phyloP scores from a whole-genome alignment of 1,139 yeast genomes.

The Geotrichum candidum region DNA sequence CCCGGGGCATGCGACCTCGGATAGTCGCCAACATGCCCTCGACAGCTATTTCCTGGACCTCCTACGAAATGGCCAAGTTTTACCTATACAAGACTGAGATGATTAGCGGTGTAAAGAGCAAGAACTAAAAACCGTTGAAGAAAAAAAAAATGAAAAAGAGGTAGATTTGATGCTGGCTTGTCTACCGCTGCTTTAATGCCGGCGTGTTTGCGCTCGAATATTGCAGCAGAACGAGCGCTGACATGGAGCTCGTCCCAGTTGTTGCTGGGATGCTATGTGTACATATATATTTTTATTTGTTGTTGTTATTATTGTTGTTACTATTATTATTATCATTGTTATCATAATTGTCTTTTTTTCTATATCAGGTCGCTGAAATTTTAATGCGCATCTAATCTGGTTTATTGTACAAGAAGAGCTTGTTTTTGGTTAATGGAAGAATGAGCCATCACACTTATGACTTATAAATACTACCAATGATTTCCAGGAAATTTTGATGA shows the following conservation, averaged over 20 bases:
- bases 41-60: constrained; percentile 97
- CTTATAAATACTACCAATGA: no score
- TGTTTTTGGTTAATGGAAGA: no score
- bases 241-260: not conserved
- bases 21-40: constrained; percentile 91
- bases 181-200: not conserved
- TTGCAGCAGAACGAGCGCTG: not conserved
- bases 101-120: not conserved
- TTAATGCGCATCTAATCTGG: no score
- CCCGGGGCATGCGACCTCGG: constrained; percentile 85
- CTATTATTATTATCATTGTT: no score
- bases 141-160: not conserved
- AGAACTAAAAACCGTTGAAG: not conserved
- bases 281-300: not conserved
- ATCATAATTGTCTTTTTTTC: no score
- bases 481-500: no score
- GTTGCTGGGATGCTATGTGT: not conserved
- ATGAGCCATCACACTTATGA: no score
- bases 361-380: no score
- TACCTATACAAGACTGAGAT: not conserved
- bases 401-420: no score
- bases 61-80: constrained; percentile 89
- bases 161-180: not conserved
- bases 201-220: not conserved
- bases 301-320: no score